phyloP scores from a whole-genome alignment of 345 rosid species.

The Diplotaxis tenuifolia region DNA sequence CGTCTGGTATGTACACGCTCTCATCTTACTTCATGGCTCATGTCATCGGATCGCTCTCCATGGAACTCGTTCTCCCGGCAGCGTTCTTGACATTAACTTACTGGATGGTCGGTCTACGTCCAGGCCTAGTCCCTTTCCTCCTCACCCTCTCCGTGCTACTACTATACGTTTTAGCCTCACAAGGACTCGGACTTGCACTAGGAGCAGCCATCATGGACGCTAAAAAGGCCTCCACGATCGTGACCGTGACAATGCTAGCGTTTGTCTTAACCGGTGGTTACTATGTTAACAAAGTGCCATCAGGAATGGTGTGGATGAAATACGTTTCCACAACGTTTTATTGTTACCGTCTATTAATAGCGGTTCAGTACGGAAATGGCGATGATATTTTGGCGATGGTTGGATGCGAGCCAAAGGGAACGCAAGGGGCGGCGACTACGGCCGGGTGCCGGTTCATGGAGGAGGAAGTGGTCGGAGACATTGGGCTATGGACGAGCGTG shows the following conservation, averaged over 20 bases:
- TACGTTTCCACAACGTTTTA: constrained; percentile 74
- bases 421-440: neutral
- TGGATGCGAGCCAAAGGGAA: constrained; percentile 43
- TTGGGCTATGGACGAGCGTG: constrained; percentile 48
- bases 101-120: constrained; percentile 82
- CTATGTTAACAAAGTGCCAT: constrained; percentile 79
- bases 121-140: constrained; percentile 51
- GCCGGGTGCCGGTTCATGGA: constrained; percentile 58
- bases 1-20: constrained; percentile 90
- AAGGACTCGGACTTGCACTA: constrained; percentile 79
- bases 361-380: constrained; percentile 66
- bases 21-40: constrained; percentile 92
- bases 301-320: constrained; percentile 73
- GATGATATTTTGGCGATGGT: constrained; percentile 42
- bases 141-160: constrained; percentile 60
- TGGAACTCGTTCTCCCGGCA: constrained; percentile 88
- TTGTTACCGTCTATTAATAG: constrained; percentile 59
- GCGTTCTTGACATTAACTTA: constrained; percentile 60
- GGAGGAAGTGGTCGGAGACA: constrained; percentile 66
- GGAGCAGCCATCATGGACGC: constrained; percentile 94
- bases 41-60: constrained; percentile 71
- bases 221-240: constrained; percentile 84
- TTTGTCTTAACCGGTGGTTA: constrained; percentile 82
- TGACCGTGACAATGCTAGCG: constrained; percentile 80
- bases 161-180: constrained; percentile 76